Percentiles rank a stretch among this genome's conserved stretches.
phyloP scores from a whole-genome alignment of 2,329 filamentous ascomycete genomes.

The Epichloe sibirici region DNA sequence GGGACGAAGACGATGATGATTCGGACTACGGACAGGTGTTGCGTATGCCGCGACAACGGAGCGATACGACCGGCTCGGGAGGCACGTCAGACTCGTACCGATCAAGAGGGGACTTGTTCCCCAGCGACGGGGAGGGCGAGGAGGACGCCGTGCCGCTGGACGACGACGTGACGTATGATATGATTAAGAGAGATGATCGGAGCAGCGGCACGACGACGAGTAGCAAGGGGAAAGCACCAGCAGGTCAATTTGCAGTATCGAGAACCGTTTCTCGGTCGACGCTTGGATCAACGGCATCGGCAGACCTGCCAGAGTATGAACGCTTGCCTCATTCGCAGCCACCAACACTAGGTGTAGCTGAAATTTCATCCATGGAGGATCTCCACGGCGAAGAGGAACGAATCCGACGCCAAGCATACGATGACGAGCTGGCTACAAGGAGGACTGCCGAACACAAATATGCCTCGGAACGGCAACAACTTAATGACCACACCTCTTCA shows the following conservation, averaged over 20 bases:
- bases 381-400: conserved; percentile 40
- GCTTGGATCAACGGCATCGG: conserved; percentile 31
- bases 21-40: conserved; percentile 17
- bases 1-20: conserved; percentile 16
- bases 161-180: conserved; percentile 78
- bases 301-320: conserved; percentile 17
- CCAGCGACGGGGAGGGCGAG: conserved; percentile 73
- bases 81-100: conserved; percentile 77
- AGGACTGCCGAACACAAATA: conserved; percentile 39
- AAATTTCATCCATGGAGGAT: conserved; percentile 36
- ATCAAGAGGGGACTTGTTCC: conserved; percentile 81
- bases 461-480: conserved; percentile 37
- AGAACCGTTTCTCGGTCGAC: conserved; percentile 49
- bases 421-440: conserved; percentile 38
- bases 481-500: conserved; percentile 2
- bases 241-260: conserved; percentile 23
- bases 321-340: conserved; percentile 18
- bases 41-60: conserved; percentile 42
- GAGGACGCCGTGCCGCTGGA: conserved; percentile 89
- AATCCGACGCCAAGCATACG: conserved; percentile 38
- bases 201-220: conserved; percentile 46
- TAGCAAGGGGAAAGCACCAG: conserved; percentile 46
- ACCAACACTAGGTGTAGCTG: conserved; percentile 24
- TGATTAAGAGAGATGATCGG: conserved; percentile 66
- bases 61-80: conserved; percentile 66